Base-by-base conservation (phyloP, 2,329 filamentous ascomycete species). In the Fusarium longipes region DNA sequence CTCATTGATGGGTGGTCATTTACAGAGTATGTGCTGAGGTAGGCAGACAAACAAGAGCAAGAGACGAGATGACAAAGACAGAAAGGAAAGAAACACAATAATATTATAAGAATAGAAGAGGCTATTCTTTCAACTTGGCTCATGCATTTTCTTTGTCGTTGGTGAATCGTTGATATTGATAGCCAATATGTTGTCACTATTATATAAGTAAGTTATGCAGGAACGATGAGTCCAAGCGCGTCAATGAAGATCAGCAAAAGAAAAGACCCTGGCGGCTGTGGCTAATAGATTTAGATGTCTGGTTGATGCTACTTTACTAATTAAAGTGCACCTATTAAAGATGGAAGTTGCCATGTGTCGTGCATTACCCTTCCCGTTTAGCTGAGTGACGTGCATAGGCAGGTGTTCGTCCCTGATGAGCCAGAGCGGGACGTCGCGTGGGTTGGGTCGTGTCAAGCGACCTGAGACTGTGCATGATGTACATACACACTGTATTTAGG, bases 321-420 rank as follows among this genome's bases (percentile, higher is more conserved):
- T 44, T 38, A 32, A 56, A 55, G 35, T 36, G 54, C 38, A 60
- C 47, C 51, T 66, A 59, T 52, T 51, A 48, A 65, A 67, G 29
- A 48, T 20, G 20, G 8, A 47, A 40, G 22, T 39, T 27, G 50
- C 45, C 49, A 43, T 63, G 42, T 69, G 64, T 65, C 65, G 65
- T 68, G 65, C 66, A 69, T 63, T 52, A 17, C 22, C 24, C 27
- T 49, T 30, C 45, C 22, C 20, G 6, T 68, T 54, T 51, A 50
- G 52, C 57, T 64, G 64, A 60, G 64, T 67, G 65, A 67, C 64
- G 65, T 68, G 65, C 64, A 68, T 64, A 44, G 49, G 66, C 63
- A 68, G 59, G 52, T 47, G 62, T 61, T 58, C 40, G 68, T 71
- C 29, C 57, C 59, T 65, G 66, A 65, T 64, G 62, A 63, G 65